A percentile compares a stretch with the other conserved stretches of the same genome.
Conservation (phyloP, 345 rosid genomes). For the Corymbia maculata region DNA sequence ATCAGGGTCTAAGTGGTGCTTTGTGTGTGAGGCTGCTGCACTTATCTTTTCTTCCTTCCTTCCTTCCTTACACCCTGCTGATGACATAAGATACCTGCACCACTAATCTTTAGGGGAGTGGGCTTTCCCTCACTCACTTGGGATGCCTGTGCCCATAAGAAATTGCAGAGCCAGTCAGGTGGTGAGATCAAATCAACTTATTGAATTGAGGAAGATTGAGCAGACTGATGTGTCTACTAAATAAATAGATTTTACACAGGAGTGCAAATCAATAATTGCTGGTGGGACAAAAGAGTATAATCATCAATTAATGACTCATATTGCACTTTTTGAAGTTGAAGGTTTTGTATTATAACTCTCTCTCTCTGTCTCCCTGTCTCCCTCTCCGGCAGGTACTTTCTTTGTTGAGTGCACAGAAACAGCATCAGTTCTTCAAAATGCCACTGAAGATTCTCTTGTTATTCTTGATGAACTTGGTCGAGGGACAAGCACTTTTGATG, state of each 20-base stretch:
- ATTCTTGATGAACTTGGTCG: slow-evolving; percentile 95
- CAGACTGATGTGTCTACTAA: not conserved
- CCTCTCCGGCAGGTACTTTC: slow-evolving; percentile 52
- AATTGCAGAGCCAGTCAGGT: not conserved
- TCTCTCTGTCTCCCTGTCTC: not conserved
- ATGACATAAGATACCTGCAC: not conserved
- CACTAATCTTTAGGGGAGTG: not conserved
- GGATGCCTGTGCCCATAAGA: not conserved
- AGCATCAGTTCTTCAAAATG: slow-evolving; percentile 90
- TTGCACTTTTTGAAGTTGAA: not conserved
- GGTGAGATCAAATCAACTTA: not conserved
- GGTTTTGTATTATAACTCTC: not conserved
- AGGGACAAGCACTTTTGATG: slow-evolving; percentile 96
- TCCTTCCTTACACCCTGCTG: not conserved
- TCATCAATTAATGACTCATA: not conserved
- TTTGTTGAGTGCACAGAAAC: slow-evolving; percentile 90
- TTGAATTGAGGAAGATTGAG: not conserved
- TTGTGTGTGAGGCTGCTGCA: not conserved
- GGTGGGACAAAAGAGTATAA: not conserved
- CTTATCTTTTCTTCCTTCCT: not conserved
- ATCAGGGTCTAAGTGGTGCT: not conserved
- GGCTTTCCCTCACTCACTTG: not conserved
- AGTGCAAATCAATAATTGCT: not conserved
- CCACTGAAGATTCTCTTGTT: slow-evolving; percentile 86
- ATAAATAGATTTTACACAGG: not conserved